These are phyloP conservation scores for Aureobasidium sp. DNA, from an alignment of 2,329 filamentous ascomycete genomes.

Conservation along the genomic window DNA sequence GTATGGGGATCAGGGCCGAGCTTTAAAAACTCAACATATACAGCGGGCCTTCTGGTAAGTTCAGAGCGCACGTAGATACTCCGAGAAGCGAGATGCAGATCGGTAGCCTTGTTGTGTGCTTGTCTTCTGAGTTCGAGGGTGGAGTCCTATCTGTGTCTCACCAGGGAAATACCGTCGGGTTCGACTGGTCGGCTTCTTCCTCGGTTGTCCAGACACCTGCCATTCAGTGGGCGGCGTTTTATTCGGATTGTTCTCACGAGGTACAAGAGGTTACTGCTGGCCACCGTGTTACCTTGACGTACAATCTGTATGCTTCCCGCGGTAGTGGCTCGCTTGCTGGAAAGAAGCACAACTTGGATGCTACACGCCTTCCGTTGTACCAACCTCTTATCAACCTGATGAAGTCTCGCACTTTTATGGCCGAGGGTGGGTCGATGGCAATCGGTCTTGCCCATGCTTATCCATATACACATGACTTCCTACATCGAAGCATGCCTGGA, in stretches of 20 bases:
- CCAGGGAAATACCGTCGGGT: slow-evolving; percentile 27
- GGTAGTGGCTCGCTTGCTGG: slow-evolving; percentile 27
- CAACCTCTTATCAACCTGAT: slow-evolving; percentile 27
- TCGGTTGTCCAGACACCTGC: not conserved
- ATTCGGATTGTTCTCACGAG: slow-evolving; percentile 47
- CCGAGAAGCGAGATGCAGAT: slow-evolving; percentile 21
- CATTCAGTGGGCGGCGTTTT: slow-evolving; percentile 46
- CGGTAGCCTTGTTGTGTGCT: slow-evolving; percentile 21
- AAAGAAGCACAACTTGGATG: slow-evolving; percentile 23
- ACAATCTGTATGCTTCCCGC: slow-evolving; percentile 45
- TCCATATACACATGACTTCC: slow-evolving; percentile 18
- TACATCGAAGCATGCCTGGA: slow-evolving; percentile 17
- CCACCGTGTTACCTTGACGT: slow-evolving; percentile 51
- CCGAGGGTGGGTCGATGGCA: slow-evolving; percentile 18
- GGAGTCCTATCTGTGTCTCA: slow-evolving; percentile 40
- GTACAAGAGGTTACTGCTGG: slow-evolving; percentile 43
- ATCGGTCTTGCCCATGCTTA: slow-evolving; percentile 21
- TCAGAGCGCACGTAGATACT: slow-evolving; percentile 25
- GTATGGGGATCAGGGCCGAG: slow-evolving; percentile 39
- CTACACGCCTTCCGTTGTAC: slow-evolving; percentile 31
- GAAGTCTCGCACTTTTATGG: slow-evolving; percentile 29
- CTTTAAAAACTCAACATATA: slow-evolving; percentile 50
- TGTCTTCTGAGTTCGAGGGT: slow-evolving; percentile 24
- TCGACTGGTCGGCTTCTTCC: slow-evolving; percentile 33
- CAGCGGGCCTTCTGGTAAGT: slow-evolving; percentile 15